Evolutionary conservation across 2,329 filamentous ascomycete species (phyloP), one percentile per base, ranked within the genome.

Genomic region (Ploettnerulaceae sp.): DNA sequence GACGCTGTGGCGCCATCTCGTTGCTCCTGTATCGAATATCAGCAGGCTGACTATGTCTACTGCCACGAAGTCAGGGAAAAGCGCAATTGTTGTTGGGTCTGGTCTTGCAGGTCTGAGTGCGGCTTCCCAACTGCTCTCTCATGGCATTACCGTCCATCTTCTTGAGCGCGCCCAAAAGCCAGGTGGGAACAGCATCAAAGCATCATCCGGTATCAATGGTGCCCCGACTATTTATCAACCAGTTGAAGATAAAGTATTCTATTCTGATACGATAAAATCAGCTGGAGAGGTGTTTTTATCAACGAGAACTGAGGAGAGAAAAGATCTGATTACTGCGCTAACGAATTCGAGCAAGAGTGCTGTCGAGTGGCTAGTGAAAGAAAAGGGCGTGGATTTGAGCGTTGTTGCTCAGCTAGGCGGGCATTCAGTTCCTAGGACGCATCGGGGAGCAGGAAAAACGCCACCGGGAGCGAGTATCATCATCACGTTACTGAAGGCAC

Each of bases 181-280:
- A 0, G 80, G 80, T 26, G 79, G 79, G 2, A 83, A 84, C 57
- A 78, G 72, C 57, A 81, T 84, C 64, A 84, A 84, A 63, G 80
- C 80, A 0, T 83, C 79, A 0, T 82, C 79, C 0, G 80, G 79
- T 0, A 84, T 84, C 62, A 83, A 82, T 53, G 80, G 77, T 5
- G 77, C 77, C 0, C 71, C 71, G 0, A 83, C 80, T 0, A 68
- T 67, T 3, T 82, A 76, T 51, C 81, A 84, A 58, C 61, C 63
- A 8, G 64, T 2, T 53, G 61, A 17, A 52, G 58, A 17, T 68
- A 72, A 33, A 59, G 64, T 1, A 0, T 82, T 81, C 56, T 74
- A 71, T 54, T 61, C 67, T 20, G 79, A 83, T 61, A 82, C 80
- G 0, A 56, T 79, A 6, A 67, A 64, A 17, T 83, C 79, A 0